A percentile compares a stretch with the other conserved stretches of the same genome.
phyloP scores from a whole-genome alignment of 371 early-diverging fungal genomes.

The Mortierella sp. region DNA sequence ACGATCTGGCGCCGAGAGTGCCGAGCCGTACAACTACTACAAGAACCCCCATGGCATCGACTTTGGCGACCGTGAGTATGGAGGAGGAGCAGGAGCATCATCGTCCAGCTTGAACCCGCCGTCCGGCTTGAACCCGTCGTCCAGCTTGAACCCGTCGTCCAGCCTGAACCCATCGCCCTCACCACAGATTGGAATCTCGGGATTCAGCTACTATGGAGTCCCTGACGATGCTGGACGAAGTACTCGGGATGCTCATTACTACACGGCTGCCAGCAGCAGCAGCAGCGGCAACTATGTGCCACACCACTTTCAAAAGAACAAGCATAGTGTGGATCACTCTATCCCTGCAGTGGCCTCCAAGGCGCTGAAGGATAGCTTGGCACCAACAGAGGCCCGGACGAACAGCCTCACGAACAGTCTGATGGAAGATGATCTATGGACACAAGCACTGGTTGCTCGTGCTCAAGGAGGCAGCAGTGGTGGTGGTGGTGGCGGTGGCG shows the following conservation, averaged over 20 bases:
- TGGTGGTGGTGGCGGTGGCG: constrained; percentile 2
- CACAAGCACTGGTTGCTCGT: constrained; percentile 45
- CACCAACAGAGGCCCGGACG: constrained; percentile 3
- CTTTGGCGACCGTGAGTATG: too few species aligned
- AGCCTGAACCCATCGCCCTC: constrained; percentile 1
- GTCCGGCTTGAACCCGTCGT: neutral
- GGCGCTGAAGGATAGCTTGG: neutral
- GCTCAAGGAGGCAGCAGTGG: constrained; percentile 8
- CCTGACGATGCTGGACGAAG: constrained; percentile 5
- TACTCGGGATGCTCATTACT: constrained; percentile 4
- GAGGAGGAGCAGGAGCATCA: too few species aligned
- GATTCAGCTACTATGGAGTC: constrained; percentile 29
- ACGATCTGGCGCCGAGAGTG: constrained; percentile 42
- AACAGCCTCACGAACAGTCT: constrained; percentile 29
- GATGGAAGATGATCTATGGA: constrained; percentile 45
- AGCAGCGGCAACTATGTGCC: neutral
- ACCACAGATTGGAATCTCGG: neutral
- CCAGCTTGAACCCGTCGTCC: neutral
- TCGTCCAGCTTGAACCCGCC: neutral
- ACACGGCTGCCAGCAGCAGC: neutral
- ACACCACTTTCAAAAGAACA: constrained; percentile 11
- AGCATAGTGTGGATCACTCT: constrained; percentile 22
- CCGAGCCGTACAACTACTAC: too few species aligned
- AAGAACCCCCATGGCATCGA: too few species aligned
- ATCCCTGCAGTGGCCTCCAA: neutral